Evolutionary conservation across 2,329 filamentous ascomycete genomes (phyloP).

Genomic region (Septoria linicola): DNA sequence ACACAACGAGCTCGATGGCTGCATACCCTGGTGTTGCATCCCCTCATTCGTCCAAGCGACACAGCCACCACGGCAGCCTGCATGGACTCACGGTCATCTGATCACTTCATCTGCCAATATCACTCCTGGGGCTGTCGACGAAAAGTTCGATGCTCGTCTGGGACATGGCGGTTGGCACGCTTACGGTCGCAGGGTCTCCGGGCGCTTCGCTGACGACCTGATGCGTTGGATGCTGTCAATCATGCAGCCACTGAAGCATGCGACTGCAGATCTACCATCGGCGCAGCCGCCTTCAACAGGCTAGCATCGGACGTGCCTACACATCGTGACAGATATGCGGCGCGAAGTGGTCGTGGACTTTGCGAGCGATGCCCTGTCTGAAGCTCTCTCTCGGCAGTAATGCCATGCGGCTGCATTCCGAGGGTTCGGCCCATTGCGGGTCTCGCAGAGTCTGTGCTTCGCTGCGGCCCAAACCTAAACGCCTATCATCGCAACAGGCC

Average conservation of each 20-base stretch:
- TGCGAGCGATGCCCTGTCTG: too few relatives aligned
- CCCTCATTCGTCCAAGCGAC: slow-evolving; percentile 23
- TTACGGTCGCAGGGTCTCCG: slow-evolving; percentile 14
- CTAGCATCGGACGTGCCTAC: neutral
- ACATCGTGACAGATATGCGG: neutral
- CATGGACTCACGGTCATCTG: slow-evolving; percentile 26
- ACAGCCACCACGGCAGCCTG: slow-evolving; percentile 26
- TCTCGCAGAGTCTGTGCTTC: slow-evolving; percentile 12
- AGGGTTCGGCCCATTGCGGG: slow-evolving; percentile 25
- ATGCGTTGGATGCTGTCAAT: slow-evolving; percentile 1
- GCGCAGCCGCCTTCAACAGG: neutral
- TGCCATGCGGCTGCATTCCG: slow-evolving; percentile 11
- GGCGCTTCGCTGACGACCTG: slow-evolving; percentile 8
- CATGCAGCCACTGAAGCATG: slow-evolving; percentile 10
- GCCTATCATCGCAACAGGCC: slow-evolving; percentile 14
- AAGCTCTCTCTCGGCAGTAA: slow-evolving; percentile 13
- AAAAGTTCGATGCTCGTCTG: slow-evolving; percentile 15
- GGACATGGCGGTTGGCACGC: slow-evolving; percentile 25
- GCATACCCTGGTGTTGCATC: slow-evolving; percentile 16
- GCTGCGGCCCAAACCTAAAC: slow-evolving; percentile 29
- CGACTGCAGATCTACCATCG: neutral
- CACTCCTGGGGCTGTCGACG: slow-evolving; percentile 18
- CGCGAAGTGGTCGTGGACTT: neutral
- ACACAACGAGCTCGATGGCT: slow-evolving; percentile 7
- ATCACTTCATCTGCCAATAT: slow-evolving; percentile 31